phyloP scores from a whole-genome alignment of 352 stramenopile species.

The Phytophthora sp. region DNA sequence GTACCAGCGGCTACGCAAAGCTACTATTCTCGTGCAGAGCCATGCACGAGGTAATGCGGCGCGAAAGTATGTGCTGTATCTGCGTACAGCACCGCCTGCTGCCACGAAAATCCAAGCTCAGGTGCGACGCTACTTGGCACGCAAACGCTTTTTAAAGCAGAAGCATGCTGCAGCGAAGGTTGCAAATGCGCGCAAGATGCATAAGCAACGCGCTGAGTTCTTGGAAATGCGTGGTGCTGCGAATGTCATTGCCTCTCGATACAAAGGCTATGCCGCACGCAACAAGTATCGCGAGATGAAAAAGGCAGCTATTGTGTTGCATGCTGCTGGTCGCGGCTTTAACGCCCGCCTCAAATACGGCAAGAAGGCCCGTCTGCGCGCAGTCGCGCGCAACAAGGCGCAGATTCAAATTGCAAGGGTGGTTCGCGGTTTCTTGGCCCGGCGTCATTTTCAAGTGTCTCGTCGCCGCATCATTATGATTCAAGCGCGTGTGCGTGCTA shows the following conservation, averaged over 20 bases:
- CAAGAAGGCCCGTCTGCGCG: conserved; percentile 83
- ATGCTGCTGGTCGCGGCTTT: conserved; percentile 81
- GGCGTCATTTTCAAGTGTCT: conserved; percentile 56
- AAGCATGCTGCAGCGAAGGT: conserved; percentile 75
- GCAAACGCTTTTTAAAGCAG: conserved; percentile 70
- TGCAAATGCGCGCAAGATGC: conserved; percentile 75
- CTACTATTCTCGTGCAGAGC: conserved; percentile 76
- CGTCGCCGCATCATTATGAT: conserved; percentile 85
- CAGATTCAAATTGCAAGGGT: conserved; percentile 82
- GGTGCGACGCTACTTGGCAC: conserved; percentile 67
- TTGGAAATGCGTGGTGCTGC: conserved; percentile 64
- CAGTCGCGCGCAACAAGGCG: conserved; percentile 74
- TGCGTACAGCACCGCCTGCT: conserved; percentile 75
- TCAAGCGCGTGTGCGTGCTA: conserved; percentile 84
- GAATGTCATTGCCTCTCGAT: conserved; percentile 73
- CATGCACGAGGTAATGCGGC: conserved; percentile 74
- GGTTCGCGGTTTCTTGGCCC: conserved; percentile 71
- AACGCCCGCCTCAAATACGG: conserved; percentile 86
- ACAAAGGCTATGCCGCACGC: conserved; percentile 70
- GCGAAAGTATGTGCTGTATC: conserved; percentile 68
- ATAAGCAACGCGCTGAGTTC: conserved; percentile 66
- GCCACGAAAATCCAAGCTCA: conserved; percentile 85
- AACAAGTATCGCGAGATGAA: conserved; percentile 79
- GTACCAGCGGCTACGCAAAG: conserved; percentile 68
- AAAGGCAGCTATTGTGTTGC: conserved; percentile 72